Percentiles rank a stretch among this genome's conserved stretches.
Conservation (phyloP, 768 basidiomycete species). For the Cantharellus cinnabarinus region DNA sequence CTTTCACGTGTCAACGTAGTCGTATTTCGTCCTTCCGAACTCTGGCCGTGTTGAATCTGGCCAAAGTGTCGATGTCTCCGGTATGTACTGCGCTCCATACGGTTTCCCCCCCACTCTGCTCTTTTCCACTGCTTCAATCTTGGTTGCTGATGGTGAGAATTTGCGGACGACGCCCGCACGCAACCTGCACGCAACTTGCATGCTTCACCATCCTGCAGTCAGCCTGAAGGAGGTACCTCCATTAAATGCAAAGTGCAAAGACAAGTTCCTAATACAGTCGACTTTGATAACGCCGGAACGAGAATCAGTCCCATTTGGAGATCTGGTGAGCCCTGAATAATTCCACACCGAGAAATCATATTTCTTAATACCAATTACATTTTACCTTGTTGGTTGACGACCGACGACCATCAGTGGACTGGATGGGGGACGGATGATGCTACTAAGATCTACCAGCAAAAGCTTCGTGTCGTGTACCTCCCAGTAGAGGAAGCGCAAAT, state of each 20-base stretch:
- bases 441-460: slow-evolving; percentile 73
- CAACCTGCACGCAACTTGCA: background rate
- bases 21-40: slow-evolving; percentile 96
- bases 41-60: slow-evolving; percentile 89
- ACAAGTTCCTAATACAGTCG: slow-evolving; percentile 98
- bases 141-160: too few relatives aligned
- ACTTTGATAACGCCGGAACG: slow-evolving; percentile 80
- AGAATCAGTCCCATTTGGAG: slow-evolving; percentile 52
- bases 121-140: background rate
- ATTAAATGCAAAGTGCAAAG: slow-evolving; percentile 80
- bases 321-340: slow-evolving; percentile 43
- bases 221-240: slow-evolving; percentile 82
- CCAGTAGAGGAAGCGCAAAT: slow-evolving; percentile 65
- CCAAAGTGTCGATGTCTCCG: slow-evolving; percentile 84
- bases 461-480: slow-evolving; percentile 77
- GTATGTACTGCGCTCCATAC: slow-evolving; percentile 29
- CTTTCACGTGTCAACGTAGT: slow-evolving; percentile 20
- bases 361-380: slow-evolving; percentile 2
- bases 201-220: slow-evolving; percentile 81
- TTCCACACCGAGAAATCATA: background rate
- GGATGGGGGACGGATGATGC: slow-evolving; percentile 32
- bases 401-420: slow-evolving; percentile 32
- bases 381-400: background rate
- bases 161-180: too few relatives aligned
- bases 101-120: background rate